Base-by-base conservation (phyloP, 192 early-diverging fungal species). In the Chytriomyces confervae region DNA sequence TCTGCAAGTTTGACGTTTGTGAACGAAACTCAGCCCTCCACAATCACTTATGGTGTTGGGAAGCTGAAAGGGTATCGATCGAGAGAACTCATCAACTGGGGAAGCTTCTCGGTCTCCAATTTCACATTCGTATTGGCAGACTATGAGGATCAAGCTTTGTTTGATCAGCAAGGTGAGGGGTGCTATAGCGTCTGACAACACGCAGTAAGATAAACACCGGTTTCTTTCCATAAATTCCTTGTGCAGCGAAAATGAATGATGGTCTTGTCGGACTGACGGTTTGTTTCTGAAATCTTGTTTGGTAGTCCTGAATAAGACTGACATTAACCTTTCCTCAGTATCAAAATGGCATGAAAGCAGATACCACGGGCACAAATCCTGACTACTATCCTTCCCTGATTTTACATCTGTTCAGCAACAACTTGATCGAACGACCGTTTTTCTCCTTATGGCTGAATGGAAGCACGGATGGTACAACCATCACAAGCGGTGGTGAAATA, bases 401-500 rank as follows among this genome's bases (percentile, higher is more conserved):
- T 20, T 3, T 57, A n/a, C 53, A 57, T n/a, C 5, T 57, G 20
- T 57, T 20, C 53, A 57, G 20, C 13, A n/a, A 13, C 16, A 57
- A 57, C 20, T 5, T n/a, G 20, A 57, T 57, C 20, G 16, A 57
- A 3, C 16, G 20, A 20, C 53, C 53, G 20, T 13, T 57, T 13
- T 57, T 57, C 20, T 57, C 53, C 16, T 57, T 57, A 57, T 57
- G 53, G 53, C 53, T 57, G 53, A 57, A 57, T 57, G 53, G 53
- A 57, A 57, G 53, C 53, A 57, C 53, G 3, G 53, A 20, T 20
- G 53, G 53, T 57, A 57, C 16, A 13, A 13, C 20, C 16, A 13
- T n/a, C 13, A n/a, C 53, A 13, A 57, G 20, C 53, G 53, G 53
- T 3, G 53, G 53, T n/a, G 53, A 57, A 57, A n/a, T 57, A 13